A percentile compares a stretch with the other conserved stretches of the same genome.
These are phyloP conservation scores for Murraya paniculata DNA, from an alignment of 345 rosid species.

Conservation along the genomic window DNA sequence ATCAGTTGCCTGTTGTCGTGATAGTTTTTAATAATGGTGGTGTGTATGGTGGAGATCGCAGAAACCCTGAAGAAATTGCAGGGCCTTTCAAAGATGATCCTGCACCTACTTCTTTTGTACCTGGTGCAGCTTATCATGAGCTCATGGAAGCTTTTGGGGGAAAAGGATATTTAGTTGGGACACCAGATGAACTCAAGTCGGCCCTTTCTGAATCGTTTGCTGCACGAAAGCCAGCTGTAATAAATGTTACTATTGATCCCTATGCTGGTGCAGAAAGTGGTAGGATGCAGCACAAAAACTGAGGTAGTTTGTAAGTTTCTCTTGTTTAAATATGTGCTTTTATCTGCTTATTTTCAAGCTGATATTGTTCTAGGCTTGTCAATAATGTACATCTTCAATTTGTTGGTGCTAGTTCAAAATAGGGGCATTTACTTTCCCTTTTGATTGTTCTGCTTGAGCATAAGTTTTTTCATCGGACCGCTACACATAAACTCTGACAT, in stretches of 20 bases:
- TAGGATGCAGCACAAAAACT: constrained; percentile 94
- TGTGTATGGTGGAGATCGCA: constrained; percentile 93
- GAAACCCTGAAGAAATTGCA: constrained; percentile 72
- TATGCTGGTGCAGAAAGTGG: constrained; percentile 98
- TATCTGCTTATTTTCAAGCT: not conserved
- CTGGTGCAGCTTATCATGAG: constrained; percentile 76
- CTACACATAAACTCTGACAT: not conserved
- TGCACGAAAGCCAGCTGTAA: constrained; percentile 74
- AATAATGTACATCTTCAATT: constrained; percentile 11
- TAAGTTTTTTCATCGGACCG: not conserved
- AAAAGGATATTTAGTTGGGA: constrained; percentile 78
- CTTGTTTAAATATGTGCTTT: not conserved
- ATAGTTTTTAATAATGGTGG: constrained; percentile 98
- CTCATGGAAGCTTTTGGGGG: constrained; percentile 94
- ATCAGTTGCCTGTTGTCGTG: constrained; percentile 83
- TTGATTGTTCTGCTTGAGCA: not conserved
- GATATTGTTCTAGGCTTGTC: not conserved
- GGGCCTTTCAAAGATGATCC: constrained; percentile 93
- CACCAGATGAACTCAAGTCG: constrained; percentile 75
- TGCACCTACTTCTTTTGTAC: constrained; percentile 96
- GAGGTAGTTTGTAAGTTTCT: constrained; percentile 18
- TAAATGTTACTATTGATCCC: constrained; percentile 79
- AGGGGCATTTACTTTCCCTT: not conserved
- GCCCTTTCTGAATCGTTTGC: constrained; percentile 78
- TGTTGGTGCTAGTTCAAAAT: not conserved